These are phyloP conservation scores for Puccinia polysora DNA, from an alignment of 1,284 basidiomycete species.

Conservation along the genomic window DNA sequence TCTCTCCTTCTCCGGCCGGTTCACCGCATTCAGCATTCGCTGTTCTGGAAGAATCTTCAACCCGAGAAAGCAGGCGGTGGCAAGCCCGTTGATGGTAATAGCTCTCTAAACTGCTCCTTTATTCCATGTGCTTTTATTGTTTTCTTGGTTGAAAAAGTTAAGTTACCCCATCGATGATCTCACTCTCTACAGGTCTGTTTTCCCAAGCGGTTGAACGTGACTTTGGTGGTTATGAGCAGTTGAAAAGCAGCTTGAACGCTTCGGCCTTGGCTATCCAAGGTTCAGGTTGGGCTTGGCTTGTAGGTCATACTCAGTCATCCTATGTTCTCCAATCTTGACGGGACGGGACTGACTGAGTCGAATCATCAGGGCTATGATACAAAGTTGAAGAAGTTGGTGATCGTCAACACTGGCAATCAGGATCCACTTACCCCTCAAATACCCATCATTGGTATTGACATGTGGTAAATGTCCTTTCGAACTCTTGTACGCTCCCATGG, in stretches of 20 bases:
- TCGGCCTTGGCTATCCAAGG: slow-evolving; percentile 91
- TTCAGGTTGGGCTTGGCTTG: slow-evolving; percentile 95
- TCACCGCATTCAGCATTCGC: slow-evolving; percentile 65
- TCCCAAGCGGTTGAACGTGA: slow-evolving; percentile 74
- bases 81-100: slow-evolving; percentile 58
- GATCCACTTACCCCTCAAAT: slow-evolving; percentile 82
- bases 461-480: slow-evolving; percentile 68
- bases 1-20: slow-evolving; percentile 62
- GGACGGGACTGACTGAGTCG: neutral
- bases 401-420: slow-evolving; percentile 88
- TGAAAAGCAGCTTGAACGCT: slow-evolving; percentile 75
- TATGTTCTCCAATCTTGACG: neutral
- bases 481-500: too few species aligned
- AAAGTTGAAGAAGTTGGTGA: slow-evolving; percentile 70
- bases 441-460: slow-evolving; percentile 91
- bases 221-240: slow-evolving; percentile 75
- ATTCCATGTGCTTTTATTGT: neutral
- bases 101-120: slow-evolving; percentile 38
- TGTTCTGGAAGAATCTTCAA: slow-evolving; percentile 98
- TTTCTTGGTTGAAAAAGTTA: neutral
- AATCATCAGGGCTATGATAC: slow-evolving; percentile 63
- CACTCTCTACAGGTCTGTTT: slow-evolving; percentile 60
- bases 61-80: slow-evolving; percentile 62
- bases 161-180: neutral
- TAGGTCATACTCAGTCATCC: neutral